Base-by-base conservation (phyloP, 1,139 yeast genomes). In the Geotrichum fermentans region DNA sequence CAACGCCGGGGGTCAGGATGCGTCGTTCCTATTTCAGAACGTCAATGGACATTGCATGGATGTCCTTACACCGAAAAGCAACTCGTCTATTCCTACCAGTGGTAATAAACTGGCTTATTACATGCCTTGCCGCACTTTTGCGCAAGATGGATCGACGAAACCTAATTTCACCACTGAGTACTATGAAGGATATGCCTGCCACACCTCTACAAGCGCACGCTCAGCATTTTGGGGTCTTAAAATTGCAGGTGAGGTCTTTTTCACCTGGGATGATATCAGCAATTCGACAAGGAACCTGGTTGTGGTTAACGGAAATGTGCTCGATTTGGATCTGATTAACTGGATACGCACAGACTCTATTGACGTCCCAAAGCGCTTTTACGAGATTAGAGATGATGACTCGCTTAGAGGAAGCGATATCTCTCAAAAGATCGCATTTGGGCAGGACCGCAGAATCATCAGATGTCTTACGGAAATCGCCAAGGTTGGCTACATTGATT, bases 11-110 rank as follows among this genome's bases (percentile, higher is more conserved):
- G 92, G 90, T 10, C 76, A 65, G 63, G 96, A 87, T 66, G 92
- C 84, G 1, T 77, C 90, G 2, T 79, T 87, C 53, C 70, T 87
- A 52, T 87, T 86, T 64, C 96, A 87, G 65, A 87, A 87, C 62
- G 95, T 87, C 40, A 87, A 87, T 63, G 92, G 94, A 29, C 82
- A 87, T 61, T 87, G 96, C 66, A 79, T 79, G 63, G 79, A 79
- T 28, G 71, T 86, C 53, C 81, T 87, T 41, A 70, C 63, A 14
- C 1, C 67, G 30, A 38, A 28, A 17, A 24, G 40, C 14, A 45
- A 48, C 34, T 43, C 68, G 8, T 18, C 51, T 11, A 89, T 90
- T 52, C 97, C 97, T 0, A 69, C 71, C 52, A 72, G 74, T 54
- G 74, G 73, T 34, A 79, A 77, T 39, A 80, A 82, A 43, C 65